These are phyloP conservation scores for Pinus albicaulis DNA, from an alignment of 75 land plant genomes.

Conservation along the genomic window DNA sequence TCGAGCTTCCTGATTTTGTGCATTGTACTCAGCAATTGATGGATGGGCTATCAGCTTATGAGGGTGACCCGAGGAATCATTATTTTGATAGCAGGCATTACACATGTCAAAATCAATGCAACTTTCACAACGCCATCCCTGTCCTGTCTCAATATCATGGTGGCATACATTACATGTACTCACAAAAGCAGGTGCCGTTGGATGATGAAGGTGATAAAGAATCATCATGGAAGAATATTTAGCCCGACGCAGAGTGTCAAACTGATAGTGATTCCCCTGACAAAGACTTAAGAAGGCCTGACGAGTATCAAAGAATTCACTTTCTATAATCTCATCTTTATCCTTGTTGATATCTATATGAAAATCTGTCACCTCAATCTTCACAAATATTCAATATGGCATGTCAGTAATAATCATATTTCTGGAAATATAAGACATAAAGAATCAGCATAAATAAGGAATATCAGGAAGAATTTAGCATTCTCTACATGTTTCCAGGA, in stretches of 20 bases:
- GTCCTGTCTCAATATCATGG: slow-evolving; percentile 88
- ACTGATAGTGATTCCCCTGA: slow-evolving; percentile 99
- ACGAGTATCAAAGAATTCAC: slow-evolving; percentile 97
- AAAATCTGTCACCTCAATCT: slow-evolving; percentile 29
- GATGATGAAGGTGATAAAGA: slow-evolving; percentile 96
- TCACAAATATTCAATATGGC: not conserved
- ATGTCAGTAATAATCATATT: not conserved
- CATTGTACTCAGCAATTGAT: slow-evolving; percentile 71
- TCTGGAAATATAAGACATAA: not conserved
- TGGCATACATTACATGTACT: slow-evolving; percentile 81
- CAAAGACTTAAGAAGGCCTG: slow-evolving; percentile 97
- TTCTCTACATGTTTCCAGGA: not conserved
- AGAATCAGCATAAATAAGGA: not conserved
- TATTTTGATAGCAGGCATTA: slow-evolving; percentile 71
- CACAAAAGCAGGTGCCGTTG: slow-evolving; percentile 98
- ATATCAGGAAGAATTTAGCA: not conserved
- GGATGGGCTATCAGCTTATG: slow-evolving; percentile 84
- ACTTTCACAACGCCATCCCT: slow-evolving; percentile 93
- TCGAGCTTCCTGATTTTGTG: slow-evolving; percentile 92
- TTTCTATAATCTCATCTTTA: slow-evolving; percentile 92
- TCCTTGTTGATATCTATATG: slow-evolving; percentile 85
- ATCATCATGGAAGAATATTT: slow-evolving; percentile 99
- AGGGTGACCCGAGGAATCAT: slow-evolving; percentile 69
- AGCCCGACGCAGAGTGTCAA: slow-evolving; percentile 97
- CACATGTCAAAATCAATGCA: slow-evolving; percentile 95